Percentiles rank a stretch among this genome's conserved stretches.
Conservation (phyloP, 1,139 yeast genomes). For the Hyphopichia fennica region DNA sequence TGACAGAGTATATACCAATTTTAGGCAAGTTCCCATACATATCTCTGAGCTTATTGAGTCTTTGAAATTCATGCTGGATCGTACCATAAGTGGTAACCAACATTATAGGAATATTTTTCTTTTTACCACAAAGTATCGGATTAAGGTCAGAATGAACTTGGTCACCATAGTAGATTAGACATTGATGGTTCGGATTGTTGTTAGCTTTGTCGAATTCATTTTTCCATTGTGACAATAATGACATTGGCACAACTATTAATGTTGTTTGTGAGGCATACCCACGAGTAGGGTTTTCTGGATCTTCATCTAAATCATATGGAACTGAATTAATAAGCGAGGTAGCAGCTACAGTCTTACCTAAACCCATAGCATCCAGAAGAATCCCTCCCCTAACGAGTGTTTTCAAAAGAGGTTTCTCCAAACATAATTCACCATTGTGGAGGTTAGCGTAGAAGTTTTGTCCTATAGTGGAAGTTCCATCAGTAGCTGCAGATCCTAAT, state of each 20-base stretch:
- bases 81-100: constrained; percentile 89
- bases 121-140: constrained; percentile 35
- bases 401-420: constrained; percentile 62
- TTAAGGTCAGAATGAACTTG: constrained; percentile 51
- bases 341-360: constrained; percentile 89
- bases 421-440: constrained; percentile 78
- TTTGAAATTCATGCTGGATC: constrained; percentile 68
- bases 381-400: constrained; percentile 76
- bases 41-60: constrained; percentile 32
- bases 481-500: background rate
- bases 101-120: constrained; percentile 59
- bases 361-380: constrained; percentile 96
- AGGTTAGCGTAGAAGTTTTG: constrained; percentile 71
- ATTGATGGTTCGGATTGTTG: constrained; percentile 39
- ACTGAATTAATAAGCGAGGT: constrained; percentile 68
- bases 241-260: constrained; percentile 86
- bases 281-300: constrained; percentile 14
- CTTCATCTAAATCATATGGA: constrained; percentile 43
- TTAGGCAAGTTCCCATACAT: constrained; percentile 30
- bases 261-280: constrained; percentile 71
- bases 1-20: constrained; percentile 67
- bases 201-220: constrained; percentile 69
- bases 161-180: constrained; percentile 74
- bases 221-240: constrained; percentile 88
- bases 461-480: background rate